Conservation (phyloP, 371 early-diverging fungal species). For the Lichtheimia corymbifera region DNA sequence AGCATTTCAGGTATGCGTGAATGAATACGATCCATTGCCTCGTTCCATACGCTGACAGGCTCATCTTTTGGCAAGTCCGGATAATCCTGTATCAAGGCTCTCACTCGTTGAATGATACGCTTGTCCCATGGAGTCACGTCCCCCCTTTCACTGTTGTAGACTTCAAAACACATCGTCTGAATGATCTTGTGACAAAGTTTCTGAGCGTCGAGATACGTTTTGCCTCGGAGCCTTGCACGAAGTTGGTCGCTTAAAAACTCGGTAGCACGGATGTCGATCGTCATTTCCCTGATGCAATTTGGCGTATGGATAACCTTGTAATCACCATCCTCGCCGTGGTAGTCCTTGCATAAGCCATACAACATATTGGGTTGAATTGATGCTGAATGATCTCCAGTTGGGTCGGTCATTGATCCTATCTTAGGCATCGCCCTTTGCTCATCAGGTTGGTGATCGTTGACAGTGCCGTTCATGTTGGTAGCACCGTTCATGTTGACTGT, state of each 20-base stretch:
- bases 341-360: background rate
- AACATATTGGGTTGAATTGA: conserved; percentile 2
- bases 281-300: background rate
- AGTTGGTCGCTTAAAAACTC: background rate
- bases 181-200: background rate
- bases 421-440: too few relatives aligned
- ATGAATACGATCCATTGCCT: background rate
- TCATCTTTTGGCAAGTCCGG: background rate
- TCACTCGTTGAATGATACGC: background rate
- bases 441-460: too few relatives aligned
- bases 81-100: background rate
- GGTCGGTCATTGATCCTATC: too few relatives aligned
- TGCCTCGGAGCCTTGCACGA: background rate
- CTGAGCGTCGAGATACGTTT: background rate
- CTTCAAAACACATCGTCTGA: background rate
- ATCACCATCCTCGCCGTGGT: background rate
- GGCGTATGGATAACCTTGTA: conserved; percentile 2
- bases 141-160: background rate
- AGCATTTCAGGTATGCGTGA: conserved; percentile 1
- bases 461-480: too few relatives aligned
- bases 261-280: background rate
- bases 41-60: background rate
- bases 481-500: too few relatives aligned
- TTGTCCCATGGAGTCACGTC: background rate
- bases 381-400: background rate